These are phyloP conservation scores for Penicillium occitanis DNA, from an alignment of 2,329 filamentous ascomycete genomes.

Conservation along the genomic window DNA sequence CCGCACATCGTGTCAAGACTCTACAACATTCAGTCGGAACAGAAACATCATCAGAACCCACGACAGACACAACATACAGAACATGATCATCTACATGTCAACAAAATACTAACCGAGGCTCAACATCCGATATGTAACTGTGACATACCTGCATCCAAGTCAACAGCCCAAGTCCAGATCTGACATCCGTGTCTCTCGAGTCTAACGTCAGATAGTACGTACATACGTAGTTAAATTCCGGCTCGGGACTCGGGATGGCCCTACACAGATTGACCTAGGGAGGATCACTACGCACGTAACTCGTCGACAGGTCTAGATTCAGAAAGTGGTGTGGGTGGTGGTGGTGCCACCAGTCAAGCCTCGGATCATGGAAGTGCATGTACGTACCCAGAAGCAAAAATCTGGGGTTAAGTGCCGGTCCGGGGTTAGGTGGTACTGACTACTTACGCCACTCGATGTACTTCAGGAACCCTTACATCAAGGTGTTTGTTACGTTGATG, in stretches of 20 bases:
- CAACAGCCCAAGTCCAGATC: background rate
- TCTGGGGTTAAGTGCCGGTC: constrained; percentile 6
- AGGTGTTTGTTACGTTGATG: background rate
- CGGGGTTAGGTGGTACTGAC: background rate
- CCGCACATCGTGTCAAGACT: background rate
- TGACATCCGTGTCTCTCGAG: background rate
- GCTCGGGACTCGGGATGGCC: background rate
- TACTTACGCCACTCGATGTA: background rate
- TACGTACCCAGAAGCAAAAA: background rate
- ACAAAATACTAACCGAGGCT: background rate
- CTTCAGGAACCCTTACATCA: background rate
- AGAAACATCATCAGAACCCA: background rate
- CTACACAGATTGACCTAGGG: background rate
- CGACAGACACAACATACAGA: background rate
- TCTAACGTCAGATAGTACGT: background rate
- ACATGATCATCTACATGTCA: background rate
- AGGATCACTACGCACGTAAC: background rate
- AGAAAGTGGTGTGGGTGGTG: background rate
- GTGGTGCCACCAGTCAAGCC: background rate
- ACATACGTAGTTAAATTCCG: background rate
- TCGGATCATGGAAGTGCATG: background rate
- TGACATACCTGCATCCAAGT: background rate
- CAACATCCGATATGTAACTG: background rate
- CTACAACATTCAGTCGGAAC: background rate
- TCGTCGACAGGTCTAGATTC: background rate